Evolutionary conservation across 1,284 basidiomycete genomes (phyloP).

Genomic region (Ustanciosporium gigantosporum): DNA sequence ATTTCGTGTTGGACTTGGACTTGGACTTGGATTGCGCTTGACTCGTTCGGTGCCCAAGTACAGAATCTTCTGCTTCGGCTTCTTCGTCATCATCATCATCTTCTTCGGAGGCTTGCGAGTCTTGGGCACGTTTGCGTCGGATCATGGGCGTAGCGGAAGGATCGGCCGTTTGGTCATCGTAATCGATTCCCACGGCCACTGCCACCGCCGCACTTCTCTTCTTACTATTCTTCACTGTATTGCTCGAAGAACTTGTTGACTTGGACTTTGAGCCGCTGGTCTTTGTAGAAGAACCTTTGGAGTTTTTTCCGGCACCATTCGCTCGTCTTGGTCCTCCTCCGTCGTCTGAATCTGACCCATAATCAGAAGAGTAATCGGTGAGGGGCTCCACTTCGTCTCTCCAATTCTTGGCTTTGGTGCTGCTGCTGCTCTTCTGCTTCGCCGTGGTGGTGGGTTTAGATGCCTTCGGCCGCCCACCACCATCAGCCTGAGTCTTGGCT

Average conservation of each 20-base stretch:
- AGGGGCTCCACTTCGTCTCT: slow-evolving; percentile 25
- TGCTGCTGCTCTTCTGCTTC: slow-evolving; percentile 6
- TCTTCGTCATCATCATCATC: background rate
- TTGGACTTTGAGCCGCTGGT: slow-evolving; percentile 1
- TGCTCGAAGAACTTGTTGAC: too few relatives aligned
- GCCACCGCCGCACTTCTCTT: background rate
- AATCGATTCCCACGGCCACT: slow-evolving; percentile 11
- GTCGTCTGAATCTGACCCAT: slow-evolving; percentile 4
- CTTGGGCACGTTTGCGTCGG: slow-evolving; percentile 5
- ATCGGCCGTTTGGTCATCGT: slow-evolving; percentile 31
- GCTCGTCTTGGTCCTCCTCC: background rate
- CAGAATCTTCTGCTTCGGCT: slow-evolving; percentile 8
- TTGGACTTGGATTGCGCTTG: too few relatives aligned
- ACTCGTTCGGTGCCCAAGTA: too few relatives aligned
- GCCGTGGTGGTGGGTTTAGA: too few relatives aligned
- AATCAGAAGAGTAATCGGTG: slow-evolving; percentile 22
- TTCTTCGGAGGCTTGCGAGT: slow-evolving; percentile 6
- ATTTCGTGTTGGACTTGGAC: too few relatives aligned
- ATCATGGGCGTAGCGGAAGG: slow-evolving; percentile 37
- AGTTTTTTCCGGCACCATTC: background rate
- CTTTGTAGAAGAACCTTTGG: background rate
- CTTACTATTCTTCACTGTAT: too few relatives aligned
- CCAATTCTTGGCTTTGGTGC: slow-evolving; percentile 6
- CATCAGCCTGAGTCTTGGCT: slow-evolving; percentile 9
- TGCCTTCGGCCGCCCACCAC: too few relatives aligned